A percentile compares a stretch with the other conserved stretches of the same genome.
These are phyloP conservation scores for Elongisporangium undulatum DNA, from an alignment of 352 stramenopile genomes.

Conservation along the genomic window DNA sequence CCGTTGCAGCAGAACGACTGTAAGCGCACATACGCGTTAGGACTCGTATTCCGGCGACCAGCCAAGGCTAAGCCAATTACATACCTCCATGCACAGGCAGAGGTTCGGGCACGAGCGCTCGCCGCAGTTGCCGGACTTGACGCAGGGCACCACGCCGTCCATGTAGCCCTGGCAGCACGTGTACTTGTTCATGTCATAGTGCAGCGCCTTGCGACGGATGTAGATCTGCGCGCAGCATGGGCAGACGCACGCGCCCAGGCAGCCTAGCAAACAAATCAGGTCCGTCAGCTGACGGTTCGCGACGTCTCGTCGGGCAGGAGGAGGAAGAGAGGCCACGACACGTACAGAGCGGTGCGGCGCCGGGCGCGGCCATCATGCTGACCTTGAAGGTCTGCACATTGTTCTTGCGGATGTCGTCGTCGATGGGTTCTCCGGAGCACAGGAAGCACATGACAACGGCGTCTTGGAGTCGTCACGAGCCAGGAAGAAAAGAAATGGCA, in stretches of 20 bases:
- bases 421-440: constrained; percentile 65
- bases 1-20: constrained; percentile 85
- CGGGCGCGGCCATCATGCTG: constrained; percentile 84
- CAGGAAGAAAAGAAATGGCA: not conserved
- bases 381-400: constrained; percentile 81
- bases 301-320: not conserved
- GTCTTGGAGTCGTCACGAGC: not conserved
- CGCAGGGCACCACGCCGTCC: constrained; percentile 84
- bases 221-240: constrained; percentile 88
- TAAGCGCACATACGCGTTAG: not conserved
- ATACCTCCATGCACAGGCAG: constrained; percentile 90
- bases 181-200: constrained; percentile 92
- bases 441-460: constrained; percentile 45
- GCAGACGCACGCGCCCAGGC: constrained; percentile 73
- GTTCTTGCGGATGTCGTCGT: constrained; percentile 57
- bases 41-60: not conserved
- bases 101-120: constrained; percentile 83
- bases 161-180: constrained; percentile 93
- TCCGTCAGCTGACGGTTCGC: no score
- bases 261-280: constrained; percentile 20
- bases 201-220: constrained; percentile 89
- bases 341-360: constrained; percentile 81
- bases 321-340: constrained; percentile 7
- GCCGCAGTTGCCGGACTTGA: constrained; percentile 77
- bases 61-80: not conserved